Conservation (phyloP, 2,329 filamentous ascomycete species). For the Pleomassaria siparia region DNA sequence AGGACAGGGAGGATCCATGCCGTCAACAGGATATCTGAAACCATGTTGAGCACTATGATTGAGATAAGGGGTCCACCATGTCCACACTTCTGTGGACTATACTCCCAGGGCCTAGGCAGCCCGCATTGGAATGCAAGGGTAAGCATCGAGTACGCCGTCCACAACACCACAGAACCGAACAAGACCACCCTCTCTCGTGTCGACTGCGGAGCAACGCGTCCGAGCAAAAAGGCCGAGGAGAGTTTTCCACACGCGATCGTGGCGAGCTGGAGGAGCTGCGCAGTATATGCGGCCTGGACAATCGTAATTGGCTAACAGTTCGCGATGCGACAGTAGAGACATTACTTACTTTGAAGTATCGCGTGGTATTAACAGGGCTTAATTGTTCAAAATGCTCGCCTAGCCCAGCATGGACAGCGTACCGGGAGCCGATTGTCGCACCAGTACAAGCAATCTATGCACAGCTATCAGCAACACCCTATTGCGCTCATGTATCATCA, state of each 20-base stretch:
- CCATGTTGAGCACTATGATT: conserved; percentile 21
- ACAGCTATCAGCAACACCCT: background rate
- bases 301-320: background rate
- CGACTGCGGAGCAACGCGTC: conserved; percentile 20
- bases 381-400: conserved; percentile 12
- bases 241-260: conserved; percentile 20
- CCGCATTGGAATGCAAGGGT: conserved; percentile 21
- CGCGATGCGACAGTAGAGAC: no score
- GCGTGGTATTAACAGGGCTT: conserved; percentile 2
- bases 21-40: conserved; percentile 25
- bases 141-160: conserved; percentile 15
- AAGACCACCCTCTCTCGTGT: conserved; percentile 10
- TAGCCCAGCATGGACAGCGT: conserved; percentile 18
- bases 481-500: background rate
- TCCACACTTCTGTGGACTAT: conserved; percentile 11
- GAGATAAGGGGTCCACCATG: conserved; percentile 16
- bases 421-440: conserved; percentile 16
- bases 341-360: conserved; percentile 22
- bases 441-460: conserved; percentile 15
- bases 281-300: conserved; percentile 14
- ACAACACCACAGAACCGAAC: conserved; percentile 16
- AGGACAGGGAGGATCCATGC: conserved; percentile 28
- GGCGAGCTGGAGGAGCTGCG: conserved; percentile 14
- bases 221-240: conserved; percentile 19
- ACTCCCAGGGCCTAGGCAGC: conserved; percentile 12